Evolutionary conservation across 2,329 filamentous ascomycete species (phyloP).

Genomic region (Colletotrichum orbiculare): DNA sequence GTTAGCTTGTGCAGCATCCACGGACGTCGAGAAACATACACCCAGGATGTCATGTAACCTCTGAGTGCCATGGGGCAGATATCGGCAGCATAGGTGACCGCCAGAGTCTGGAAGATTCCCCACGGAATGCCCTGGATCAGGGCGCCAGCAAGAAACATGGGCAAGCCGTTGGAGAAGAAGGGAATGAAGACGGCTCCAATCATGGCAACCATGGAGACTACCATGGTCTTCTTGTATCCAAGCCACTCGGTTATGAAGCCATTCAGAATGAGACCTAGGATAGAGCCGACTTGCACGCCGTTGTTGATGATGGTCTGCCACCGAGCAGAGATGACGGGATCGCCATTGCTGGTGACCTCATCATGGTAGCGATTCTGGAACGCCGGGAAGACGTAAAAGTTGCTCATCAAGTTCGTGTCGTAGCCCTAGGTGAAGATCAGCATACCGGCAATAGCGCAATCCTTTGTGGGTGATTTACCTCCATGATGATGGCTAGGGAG

Average conservation of each 20-base stretch:
- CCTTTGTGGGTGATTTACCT: slow-evolving; percentile 23
- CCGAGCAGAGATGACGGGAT: slow-evolving; percentile 58
- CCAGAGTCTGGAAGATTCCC: slow-evolving; percentile 48
- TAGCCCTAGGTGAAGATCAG: slow-evolving; percentile 44
- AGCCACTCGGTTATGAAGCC: slow-evolving; percentile 57
- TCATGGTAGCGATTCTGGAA: slow-evolving; percentile 53
- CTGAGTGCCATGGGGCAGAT: slow-evolving; percentile 48
- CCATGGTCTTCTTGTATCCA: slow-evolving; percentile 56
- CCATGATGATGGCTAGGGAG: slow-evolving; percentile 43
- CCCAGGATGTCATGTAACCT: slow-evolving; percentile 37
- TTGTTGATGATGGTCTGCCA: slow-evolving; percentile 64
- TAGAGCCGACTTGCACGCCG: slow-evolving; percentile 56
- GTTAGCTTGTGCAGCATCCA: background rate
- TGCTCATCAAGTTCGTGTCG: slow-evolving; percentile 48
- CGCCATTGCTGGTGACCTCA: slow-evolving; percentile 45
- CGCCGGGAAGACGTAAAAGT: slow-evolving; percentile 50
- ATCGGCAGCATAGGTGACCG: slow-evolving; percentile 52
- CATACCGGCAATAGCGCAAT: background rate
- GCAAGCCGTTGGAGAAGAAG: slow-evolving; percentile 56
- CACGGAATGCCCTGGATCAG: slow-evolving; percentile 51
- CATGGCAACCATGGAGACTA: slow-evolving; percentile 52
- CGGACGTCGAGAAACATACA: slow-evolving; percentile 42
- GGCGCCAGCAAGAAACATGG: slow-evolving; percentile 53
- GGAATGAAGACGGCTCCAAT: slow-evolving; percentile 57
- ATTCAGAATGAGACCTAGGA: slow-evolving; percentile 60